phyloP scores from a whole-genome alignment of 371 early-diverging fungal species.

The Umbelopsis sp. region DNA sequence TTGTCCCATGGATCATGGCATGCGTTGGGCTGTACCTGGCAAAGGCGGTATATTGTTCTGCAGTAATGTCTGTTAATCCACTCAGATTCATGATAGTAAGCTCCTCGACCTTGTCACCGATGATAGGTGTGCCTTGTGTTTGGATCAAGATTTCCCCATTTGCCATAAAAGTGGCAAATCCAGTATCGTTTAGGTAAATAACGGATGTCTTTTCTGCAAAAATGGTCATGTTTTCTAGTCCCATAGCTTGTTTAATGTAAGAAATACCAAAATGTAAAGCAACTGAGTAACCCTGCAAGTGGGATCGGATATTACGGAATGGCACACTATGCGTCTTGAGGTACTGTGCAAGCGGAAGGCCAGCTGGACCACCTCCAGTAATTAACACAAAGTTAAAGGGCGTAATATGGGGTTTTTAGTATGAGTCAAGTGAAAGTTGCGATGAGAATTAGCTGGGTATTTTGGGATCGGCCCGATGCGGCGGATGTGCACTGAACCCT shows the following conservation, averaged over 20 bases:
- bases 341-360: too few species aligned
- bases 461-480: too few species aligned
- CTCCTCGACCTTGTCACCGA: slow-evolving; percentile 19
- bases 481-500: too few species aligned
- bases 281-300: slow-evolving; percentile 31
- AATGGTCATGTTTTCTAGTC: neutral
- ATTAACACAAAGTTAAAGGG: too few species aligned
- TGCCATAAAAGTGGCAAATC: neutral
- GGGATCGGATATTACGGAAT: slow-evolving; percentile 22
- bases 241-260: neutral
- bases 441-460: too few species aligned
- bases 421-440: too few species aligned
- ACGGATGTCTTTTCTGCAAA: slow-evolving; percentile 19
- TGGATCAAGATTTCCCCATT: neutral
- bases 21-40: slow-evolving; percentile 11
- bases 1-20: neutral
- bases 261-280: slow-evolving; percentile 9
- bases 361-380: too few species aligned
- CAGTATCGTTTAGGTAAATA: slow-evolving; percentile 10
- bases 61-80: neutral
- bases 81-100: neutral
- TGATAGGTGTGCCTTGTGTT: neutral
- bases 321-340: neutral
- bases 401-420: too few species aligned
- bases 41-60: neutral